Evolutionary conservation across 2,329 filamentous ascomycete species (phyloP), one percentile per base, ranked within the genome.

Genomic region (Aspergillus flavus): DNA sequence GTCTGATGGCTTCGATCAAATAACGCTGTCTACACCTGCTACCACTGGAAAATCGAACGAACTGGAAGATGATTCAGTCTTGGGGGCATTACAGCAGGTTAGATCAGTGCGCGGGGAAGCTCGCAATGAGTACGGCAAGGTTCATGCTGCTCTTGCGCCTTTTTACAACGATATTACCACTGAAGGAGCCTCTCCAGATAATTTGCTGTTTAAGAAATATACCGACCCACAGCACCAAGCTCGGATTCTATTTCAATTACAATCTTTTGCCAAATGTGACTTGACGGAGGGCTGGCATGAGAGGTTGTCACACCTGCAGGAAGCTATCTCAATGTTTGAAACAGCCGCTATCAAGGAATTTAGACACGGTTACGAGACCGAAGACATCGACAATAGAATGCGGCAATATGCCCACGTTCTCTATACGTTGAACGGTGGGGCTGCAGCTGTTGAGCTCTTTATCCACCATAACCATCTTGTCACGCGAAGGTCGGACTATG

Each of bases 281-380:
- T 91, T 87, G 81, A 85, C 92, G 0, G 82, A 90, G 62, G 94
- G 93, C 1, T 94, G 91, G 83, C 78, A 81, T 55, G 84, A 87
- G 69, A 84, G 94, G 50, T 87, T 91, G 71, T 87, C 91, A 65
- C 91, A 90, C 73, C 81, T 99, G 23, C 82, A 86, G 43, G 86
- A 84, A 28, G 93, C 96, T 85, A 87, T 90, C 68, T 85, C 85
- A 43, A 89, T 95, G 63, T 99, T 99, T 72, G 94, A 98, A 79
- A 93, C 90, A 61, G 93, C 94, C 4, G 94, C 96, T 4, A 80
- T 97, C 58, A 87, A 91, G 56, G 95, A 99, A 76, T 99, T 99
- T 69, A 91, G 96, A 77, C 91, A 95, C 73, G 95, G 93, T 4
- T 96, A 96, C 69, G 92, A 95, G 75, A 89, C 88, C 50, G 91